Evolutionary conservation across 1,139 yeast genomes (phyloP).

Genomic region (Suhomyces yuchorum): DNA sequence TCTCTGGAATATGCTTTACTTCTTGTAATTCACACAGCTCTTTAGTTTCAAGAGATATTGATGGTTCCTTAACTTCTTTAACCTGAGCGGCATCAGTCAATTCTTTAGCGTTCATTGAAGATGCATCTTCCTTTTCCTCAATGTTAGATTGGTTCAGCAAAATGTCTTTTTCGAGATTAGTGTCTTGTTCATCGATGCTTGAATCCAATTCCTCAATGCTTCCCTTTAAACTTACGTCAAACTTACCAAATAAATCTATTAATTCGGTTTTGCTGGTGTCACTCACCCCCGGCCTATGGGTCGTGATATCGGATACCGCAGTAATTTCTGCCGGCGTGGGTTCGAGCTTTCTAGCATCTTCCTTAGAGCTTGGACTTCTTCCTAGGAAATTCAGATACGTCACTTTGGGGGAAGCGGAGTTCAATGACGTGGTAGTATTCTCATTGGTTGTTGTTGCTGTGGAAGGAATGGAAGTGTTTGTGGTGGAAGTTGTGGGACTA

Average conservation of each 20-base stretch:
- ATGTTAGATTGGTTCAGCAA: neutral
- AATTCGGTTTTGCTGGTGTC: conserved; percentile 29
- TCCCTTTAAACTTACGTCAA: conserved; percentile 30
- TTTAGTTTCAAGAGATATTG: neutral
- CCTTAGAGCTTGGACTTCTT: neutral
- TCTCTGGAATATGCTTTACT: neutral
- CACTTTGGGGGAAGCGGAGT: conserved; percentile 15
- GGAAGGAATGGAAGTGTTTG: conserved; percentile 29
- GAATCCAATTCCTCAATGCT: neutral
- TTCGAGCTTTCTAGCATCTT: conserved; percentile 11
- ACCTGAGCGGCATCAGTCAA: neutral
- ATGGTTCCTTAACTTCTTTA: neutral
- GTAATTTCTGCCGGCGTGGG: conserved; percentile 9
- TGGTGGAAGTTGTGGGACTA: conserved; percentile 48
- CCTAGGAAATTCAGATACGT: conserved; percentile 22
- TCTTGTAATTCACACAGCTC: neutral
- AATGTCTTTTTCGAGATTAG: neutral
- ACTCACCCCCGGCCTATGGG: neutral
- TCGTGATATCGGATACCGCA: neutral
- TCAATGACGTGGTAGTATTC: neutral
- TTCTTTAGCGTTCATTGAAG: neutral
- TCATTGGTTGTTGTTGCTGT: conserved; percentile 5
- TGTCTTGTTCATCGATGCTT: neutral
- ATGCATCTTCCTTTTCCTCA: neutral
- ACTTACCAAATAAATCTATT: conserved; percentile 44